Conservation (phyloP, 2,329 filamentous ascomycete species). For the Plectosphaerella sp. region DNA sequence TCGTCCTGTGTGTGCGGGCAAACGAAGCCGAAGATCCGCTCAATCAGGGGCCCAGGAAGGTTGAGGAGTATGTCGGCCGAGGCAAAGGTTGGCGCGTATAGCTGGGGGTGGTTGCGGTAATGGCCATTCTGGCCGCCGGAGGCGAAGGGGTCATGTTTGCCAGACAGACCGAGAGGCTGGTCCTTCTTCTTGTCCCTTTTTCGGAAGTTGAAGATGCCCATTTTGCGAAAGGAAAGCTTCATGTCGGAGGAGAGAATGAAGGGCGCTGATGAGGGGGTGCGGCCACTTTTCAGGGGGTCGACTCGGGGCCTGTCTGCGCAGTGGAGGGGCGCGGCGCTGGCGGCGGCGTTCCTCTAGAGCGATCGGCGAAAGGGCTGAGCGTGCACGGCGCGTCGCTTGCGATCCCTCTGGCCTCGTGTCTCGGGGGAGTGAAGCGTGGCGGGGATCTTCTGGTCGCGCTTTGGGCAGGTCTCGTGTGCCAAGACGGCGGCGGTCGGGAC, state of each 20-base stretch:
- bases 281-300: not conserved
- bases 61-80: slow-evolving; percentile 41
- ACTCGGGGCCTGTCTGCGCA: not conserved
- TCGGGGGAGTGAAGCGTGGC: not conserved
- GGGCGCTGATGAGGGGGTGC: not conserved
- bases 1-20: slow-evolving; percentile 79
- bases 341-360: not conserved
- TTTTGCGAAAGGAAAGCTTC: slow-evolving; percentile 9
- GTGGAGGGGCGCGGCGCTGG: not conserved
- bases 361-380: not conserved
- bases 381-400: not conserved
- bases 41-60: slow-evolving; percentile 66
- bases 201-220: slow-evolving; percentile 9
- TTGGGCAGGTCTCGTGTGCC: no score
- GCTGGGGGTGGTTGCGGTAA: slow-evolving; percentile 1
- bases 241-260: slow-evolving; percentile 2
- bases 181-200: slow-evolving; percentile 13
- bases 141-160: not conserved
- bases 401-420: not conserved
- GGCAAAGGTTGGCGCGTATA: slow-evolving; percentile 30
- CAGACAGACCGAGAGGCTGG: not conserved
- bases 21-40: slow-evolving; percentile 73
- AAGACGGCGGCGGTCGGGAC: no score
- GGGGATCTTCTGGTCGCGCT: no score
- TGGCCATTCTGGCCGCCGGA: not conserved